phyloP scores from a whole-genome alignment of 345 rosid species.

The Linum usitatissimum region DNA sequence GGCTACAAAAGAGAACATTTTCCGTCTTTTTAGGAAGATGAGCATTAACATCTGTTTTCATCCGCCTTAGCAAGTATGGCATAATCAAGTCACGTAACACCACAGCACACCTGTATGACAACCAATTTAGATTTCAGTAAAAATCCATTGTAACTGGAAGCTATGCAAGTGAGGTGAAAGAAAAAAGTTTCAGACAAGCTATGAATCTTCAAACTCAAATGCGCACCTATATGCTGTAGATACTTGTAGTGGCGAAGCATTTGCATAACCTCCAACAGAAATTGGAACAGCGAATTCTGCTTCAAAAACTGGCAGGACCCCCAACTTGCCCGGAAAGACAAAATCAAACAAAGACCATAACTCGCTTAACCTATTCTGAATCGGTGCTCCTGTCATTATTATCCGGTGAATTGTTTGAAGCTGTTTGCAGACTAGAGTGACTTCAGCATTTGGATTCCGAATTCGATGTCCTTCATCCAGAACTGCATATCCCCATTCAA shows the following conservation, averaged over 20 bases:
- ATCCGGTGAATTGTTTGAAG: constrained; percentile 89
- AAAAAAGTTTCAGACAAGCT: neutral
- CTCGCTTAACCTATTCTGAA: constrained; percentile 85
- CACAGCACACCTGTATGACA: constrained; percentile 74
- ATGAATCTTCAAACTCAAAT: neutral
- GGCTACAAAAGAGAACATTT: constrained; percentile 95
- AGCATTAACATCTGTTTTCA: constrained; percentile 85
- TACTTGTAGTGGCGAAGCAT: constrained; percentile 97
- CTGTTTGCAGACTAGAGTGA: constrained; percentile 91
- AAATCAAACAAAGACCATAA: constrained; percentile 97
- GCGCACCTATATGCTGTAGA: constrained; percentile 85
- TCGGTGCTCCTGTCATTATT: constrained; percentile 97
- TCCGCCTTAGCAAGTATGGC: constrained; percentile 97
- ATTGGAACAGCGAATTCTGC: constrained; percentile 95
- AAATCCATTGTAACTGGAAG: neutral
- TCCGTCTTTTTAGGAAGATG: constrained; percentile 86
- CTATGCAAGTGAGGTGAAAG: constrained; percentile 4
- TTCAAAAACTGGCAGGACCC: constrained; percentile 93
- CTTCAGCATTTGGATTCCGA: constrained; percentile 88
- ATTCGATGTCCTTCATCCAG: constrained; percentile 96
- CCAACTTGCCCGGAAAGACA: constrained; percentile 95
- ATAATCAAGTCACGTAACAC: constrained; percentile 89
- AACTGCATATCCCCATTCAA: constrained; percentile 93
- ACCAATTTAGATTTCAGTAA: constrained; percentile 14
- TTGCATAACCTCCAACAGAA: constrained; percentile 94